Conservation (phyloP, 2,329 filamentous ascomycete genomes). For the Scortechinia acanthostroma region DNA sequence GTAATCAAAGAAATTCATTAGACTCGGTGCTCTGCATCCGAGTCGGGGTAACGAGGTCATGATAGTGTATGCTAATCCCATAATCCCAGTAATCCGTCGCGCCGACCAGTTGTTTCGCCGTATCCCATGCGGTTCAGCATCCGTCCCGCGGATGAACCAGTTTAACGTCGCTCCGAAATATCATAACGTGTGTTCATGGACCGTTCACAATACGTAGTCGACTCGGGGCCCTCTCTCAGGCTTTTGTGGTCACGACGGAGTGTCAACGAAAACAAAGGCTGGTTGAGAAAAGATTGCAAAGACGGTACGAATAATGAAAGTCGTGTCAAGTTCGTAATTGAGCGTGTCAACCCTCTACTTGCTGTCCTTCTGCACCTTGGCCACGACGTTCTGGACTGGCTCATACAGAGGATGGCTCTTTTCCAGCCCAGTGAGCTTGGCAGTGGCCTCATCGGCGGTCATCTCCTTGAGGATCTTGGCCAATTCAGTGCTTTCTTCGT, state of each 20-base stretch:
- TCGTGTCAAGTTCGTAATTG: neutral
- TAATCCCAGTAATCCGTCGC: neutral
- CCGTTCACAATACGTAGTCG: no score
- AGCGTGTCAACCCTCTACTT: no score
- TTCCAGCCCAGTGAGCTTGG: slow-evolving; percentile 76
- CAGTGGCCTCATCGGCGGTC: slow-evolving; percentile 67
- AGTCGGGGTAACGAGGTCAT: no score
- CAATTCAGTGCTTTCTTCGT: slow-evolving; percentile 81
- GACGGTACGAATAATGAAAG: neutral
- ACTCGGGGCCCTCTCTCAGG: neutral
- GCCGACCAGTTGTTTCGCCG: neutral
- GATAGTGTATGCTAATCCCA: no score
- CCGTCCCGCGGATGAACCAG: no score
- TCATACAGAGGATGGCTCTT: slow-evolving; percentile 70
- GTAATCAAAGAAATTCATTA: no score
- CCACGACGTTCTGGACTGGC: slow-evolving; percentile 70
- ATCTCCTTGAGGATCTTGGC: slow-evolving; percentile 77
- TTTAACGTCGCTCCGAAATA: no score
- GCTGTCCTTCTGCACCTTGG: slow-evolving; percentile 64
- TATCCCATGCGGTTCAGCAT: neutral
- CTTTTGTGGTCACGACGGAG: no score
- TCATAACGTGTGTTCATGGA: no score
- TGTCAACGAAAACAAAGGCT: neutral
- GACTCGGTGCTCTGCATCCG: no score
- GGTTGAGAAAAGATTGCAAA: no score